A percentile compares a stretch with the other conserved stretches of the same genome.
Evolutionary conservation across 1,284 basidiomycete genomes (phyloP).

Genomic region (Ganoderma resinaceum): DNA sequence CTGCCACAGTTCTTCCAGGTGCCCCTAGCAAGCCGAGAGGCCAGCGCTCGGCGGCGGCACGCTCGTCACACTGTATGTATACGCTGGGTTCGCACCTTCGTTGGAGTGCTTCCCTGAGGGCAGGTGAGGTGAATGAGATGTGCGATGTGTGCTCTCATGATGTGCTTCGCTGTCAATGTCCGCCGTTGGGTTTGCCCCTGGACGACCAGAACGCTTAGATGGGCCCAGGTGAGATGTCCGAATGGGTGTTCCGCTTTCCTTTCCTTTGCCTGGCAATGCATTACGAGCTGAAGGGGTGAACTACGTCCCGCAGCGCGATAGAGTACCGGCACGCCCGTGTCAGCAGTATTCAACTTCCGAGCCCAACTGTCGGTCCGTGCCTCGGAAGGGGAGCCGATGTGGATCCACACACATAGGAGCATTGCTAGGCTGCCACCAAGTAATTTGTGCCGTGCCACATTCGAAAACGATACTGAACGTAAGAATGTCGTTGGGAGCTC

Average conservation of each 20-base stretch:
- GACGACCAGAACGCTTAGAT: not conserved
- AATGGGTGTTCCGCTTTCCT: not conserved
- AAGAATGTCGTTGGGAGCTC: not conserved
- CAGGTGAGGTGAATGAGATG: not conserved
- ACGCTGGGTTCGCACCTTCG: not conserved
- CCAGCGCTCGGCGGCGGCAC: not conserved
- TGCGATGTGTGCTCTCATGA: not conserved
- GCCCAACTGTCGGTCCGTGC: not conserved
- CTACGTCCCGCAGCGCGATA: not conserved
- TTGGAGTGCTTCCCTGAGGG: not conserved
- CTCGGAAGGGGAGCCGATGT: not conserved
- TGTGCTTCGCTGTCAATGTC: not conserved
- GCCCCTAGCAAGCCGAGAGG: conserved; percentile 1
- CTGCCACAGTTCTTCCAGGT: not conserved
- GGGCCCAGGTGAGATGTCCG: not conserved
- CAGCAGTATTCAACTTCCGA: not conserved
- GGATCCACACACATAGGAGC: not conserved
- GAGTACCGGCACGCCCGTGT: conserved; percentile 6
- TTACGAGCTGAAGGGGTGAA: not conserved
- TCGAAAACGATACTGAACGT: not conserved
- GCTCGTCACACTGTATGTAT: not conserved
- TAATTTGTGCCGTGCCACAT: not conserved
- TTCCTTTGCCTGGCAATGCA: not conserved
- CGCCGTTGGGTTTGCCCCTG: not conserved
- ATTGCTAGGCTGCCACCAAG: not conserved